A percentile compares a stretch with the other conserved stretches of the same genome.
These are phyloP conservation scores for Xylaria cubensis DNA, from an alignment of 495 filamentous ascomycete genomes.

Conservation along the genomic window DNA sequence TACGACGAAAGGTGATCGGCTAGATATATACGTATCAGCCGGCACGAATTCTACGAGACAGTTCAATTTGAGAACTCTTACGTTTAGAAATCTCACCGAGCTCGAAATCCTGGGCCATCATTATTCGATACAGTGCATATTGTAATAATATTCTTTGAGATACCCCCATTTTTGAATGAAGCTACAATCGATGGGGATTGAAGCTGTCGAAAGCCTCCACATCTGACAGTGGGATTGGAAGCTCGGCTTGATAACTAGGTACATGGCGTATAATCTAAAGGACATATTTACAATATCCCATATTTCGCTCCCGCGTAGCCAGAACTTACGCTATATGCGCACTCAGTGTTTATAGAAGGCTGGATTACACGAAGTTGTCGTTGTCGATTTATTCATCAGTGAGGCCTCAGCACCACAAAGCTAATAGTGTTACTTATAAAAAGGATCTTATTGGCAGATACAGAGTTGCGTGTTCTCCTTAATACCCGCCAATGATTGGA, in stretches of 20 bases:
- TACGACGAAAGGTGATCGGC: constrained; percentile 57
- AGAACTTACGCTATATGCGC: neutral
- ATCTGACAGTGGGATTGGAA: neutral
- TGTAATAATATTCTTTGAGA: neutral
- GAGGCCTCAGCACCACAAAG: neutral
- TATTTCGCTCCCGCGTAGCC: neutral
- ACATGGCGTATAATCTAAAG: no score
- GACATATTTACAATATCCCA: neutral
- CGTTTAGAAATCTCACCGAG: neutral
- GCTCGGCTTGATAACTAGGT: neutral
- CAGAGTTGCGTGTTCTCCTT: no score
- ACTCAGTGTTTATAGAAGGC: neutral
- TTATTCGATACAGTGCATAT: neutral
- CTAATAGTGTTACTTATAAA: no score
- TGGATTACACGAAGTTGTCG: neutral
- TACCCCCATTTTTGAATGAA: neutral
- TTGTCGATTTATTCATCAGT: neutral
- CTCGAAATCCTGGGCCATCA: neutral
- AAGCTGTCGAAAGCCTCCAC: neutral
- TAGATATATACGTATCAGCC: constrained; percentile 1
- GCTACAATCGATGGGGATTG: neutral
- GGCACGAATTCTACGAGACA: neutral
- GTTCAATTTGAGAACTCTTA: neutral
- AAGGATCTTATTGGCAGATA: no score
- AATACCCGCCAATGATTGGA: no score